Evolutionary conservation across 108 stramenopile species (phyloP).

Genomic region (Licmophora abbreviata): DNA sequence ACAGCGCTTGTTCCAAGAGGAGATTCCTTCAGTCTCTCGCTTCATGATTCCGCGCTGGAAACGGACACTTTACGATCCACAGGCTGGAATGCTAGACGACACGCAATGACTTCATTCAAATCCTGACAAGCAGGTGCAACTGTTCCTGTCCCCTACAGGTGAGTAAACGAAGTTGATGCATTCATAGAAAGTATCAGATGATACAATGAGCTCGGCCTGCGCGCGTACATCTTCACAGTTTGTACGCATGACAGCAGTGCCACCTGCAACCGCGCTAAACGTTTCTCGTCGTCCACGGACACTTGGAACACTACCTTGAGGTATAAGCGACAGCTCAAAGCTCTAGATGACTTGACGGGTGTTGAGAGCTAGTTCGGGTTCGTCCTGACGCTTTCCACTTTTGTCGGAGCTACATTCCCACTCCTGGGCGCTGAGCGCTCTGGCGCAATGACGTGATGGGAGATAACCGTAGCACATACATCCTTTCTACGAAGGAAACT

Average conservation of each 20-base stretch:
- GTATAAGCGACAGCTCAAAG: slow-evolving; percentile 64
- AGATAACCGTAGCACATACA: slow-evolving; percentile 74
- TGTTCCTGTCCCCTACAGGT: not conserved
- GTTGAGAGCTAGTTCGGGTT: slow-evolving; percentile 36
- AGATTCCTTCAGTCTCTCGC: slow-evolving; percentile 56
- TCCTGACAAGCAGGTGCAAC: not conserved
- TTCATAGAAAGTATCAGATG: not conserved
- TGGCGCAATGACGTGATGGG: slow-evolving; percentile 70
- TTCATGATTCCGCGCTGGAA: slow-evolving; percentile 77
- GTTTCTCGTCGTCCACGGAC: slow-evolving; percentile 10
- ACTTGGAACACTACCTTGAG: slow-evolving; percentile 26
- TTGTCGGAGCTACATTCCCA: slow-evolving; percentile 65
- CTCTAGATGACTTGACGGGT: slow-evolving; percentile 46
- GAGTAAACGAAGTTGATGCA: not conserved
- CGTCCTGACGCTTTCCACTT: slow-evolving; percentile 34
- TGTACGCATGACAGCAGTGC: slow-evolving; percentile 53
- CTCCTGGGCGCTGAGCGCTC: slow-evolving; percentile 63
- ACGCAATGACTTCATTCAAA: not conserved
- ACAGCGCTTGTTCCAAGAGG: slow-evolving; percentile 39
- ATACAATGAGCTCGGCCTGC: slow-evolving; percentile 54
- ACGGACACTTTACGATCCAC: slow-evolving; percentile 57
- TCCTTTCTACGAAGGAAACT: slow-evolving; percentile 15
- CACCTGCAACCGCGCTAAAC: slow-evolving; percentile 57
- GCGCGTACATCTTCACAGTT: slow-evolving; percentile 46
- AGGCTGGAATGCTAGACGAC: slow-evolving; percentile 30